Base-by-base conservation (phyloP, 768 basidiomycete genomes). In the Xerocomellus chrysenteron region DNA sequence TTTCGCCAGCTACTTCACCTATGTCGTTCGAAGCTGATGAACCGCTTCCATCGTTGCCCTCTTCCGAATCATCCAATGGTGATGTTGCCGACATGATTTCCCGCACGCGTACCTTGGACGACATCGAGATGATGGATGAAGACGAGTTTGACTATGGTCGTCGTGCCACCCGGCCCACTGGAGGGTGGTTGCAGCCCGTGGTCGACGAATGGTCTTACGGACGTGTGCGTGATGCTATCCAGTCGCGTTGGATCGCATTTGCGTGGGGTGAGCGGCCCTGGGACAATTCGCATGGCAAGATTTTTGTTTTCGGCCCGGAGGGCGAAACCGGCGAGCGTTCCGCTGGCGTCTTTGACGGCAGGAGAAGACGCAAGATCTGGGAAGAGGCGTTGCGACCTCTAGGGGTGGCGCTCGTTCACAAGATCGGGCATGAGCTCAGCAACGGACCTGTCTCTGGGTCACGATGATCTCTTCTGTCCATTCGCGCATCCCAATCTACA, bases 291-390 rank as follows among this genome's bases (percentile, higher is more conserved):
- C 70, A 40, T 14, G 81, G 83, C 56, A 87, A 82, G 71, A 80
- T 89, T 46, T 90, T 80, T 68, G 88, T 92, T 19, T 90, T 92
- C 61, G 90, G 90, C 5, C 90, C 90, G 0, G 89, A 91, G 67
- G 90, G 89, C 51, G 90, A 92, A 72, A 83, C 82, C 0, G 90
- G 90, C 45, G 88, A 90, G 69, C 81, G 90, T 46, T 82, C 81
- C 14, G 74, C 68, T 52, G 71, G 75, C 28, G 86, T 90, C 14
- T 88, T 92, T 52, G 83, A 84, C 53, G 84, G 85, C 4, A 73
- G 90, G 35, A 71, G 90, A 46, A 75, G 88, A 58, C 79, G 69
- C 49, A 72, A 73, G 51, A 68, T 81, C 52, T 92, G 90, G 90
- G 79, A 77, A 58, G 79, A 83, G 48, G 83, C 82, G 17, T 70